These are phyloP conservation scores for Peronospora destructor DNA, from an alignment of 352 stramenopile genomes.

Conservation along the genomic window DNA sequence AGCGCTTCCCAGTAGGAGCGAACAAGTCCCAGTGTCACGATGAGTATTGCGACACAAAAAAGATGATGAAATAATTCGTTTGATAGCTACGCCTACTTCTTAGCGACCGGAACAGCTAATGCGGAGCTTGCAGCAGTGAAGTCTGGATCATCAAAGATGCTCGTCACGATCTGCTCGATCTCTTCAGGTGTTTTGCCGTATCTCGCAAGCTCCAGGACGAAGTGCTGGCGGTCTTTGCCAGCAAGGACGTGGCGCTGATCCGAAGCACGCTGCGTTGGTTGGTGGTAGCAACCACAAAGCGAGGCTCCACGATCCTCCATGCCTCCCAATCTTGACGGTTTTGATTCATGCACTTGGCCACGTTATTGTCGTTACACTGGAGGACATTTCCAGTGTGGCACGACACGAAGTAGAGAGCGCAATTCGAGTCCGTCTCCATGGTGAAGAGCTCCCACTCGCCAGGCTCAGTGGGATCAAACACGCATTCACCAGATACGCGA, in stretches of 20 bases:
- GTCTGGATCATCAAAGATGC: constrained; percentile 22
- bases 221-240: constrained; percentile 13
- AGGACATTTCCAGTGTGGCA: constrained; percentile 26
- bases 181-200: constrained; percentile 23
- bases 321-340: constrained; percentile 18
- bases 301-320: constrained; percentile 26
- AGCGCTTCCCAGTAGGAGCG: constrained; percentile 8
- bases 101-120: constrained; percentile 10
- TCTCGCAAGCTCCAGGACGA: constrained; percentile 26
- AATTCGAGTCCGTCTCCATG: constrained; percentile 23
- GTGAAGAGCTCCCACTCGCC: constrained; percentile 27
- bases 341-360: constrained; percentile 21
- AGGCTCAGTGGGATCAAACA: constrained; percentile 27
- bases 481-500: constrained; percentile 18
- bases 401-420: constrained; percentile 29
- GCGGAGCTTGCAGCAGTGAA: constrained; percentile 4
- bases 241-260: constrained; percentile 4
- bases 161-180: constrained; percentile 27
- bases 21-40: constrained; percentile 10
- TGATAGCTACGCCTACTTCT: constrained; percentile 8
- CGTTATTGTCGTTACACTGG: constrained; percentile 14
- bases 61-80: no score
- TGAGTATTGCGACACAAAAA: not conserved
- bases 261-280: not conserved
- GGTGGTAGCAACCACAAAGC: not conserved